Conservation (phyloP, 169 alveolate species). For the Cryptosporidium baileyi region DNA sequence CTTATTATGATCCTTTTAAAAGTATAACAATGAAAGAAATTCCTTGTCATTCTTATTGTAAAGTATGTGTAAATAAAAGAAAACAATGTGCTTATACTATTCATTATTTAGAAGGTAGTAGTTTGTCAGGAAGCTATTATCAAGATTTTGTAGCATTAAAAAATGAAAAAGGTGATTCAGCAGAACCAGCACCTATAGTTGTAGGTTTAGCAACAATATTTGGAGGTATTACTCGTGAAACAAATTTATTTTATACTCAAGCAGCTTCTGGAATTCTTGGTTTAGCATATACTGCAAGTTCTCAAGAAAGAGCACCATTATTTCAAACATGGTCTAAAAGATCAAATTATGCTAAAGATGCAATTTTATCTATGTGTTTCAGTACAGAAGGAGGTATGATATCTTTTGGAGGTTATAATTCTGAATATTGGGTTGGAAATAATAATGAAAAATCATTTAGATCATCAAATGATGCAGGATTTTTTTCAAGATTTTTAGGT, state of each 20-base stretch:
- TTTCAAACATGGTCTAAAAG: conserved; percentile 57
- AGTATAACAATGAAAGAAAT: conserved; percentile 39
- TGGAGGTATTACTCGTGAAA: conserved; percentile 66
- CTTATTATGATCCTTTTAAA: conserved; percentile 57
- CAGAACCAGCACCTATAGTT: conserved; percentile 48
- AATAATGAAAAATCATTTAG: conserved; percentile 30
- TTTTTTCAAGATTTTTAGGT: conserved; percentile 8
- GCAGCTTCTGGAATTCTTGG: conserved; percentile 71
- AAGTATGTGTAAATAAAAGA: conserved; percentile 32
- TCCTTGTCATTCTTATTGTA: conserved; percentile 59
- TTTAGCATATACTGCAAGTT: conserved; percentile 48
- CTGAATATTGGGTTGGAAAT: conserved; percentile 42
- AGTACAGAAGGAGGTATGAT: conserved; percentile 68
- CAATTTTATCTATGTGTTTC: conserved; percentile 56
- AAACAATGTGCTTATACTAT: conserved; percentile 62
- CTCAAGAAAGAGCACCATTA: conserved; percentile 65
- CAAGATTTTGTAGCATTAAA: conserved; percentile 56
- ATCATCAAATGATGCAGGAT: background rate
- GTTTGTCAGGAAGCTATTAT: conserved; percentile 58
- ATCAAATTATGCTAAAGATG: conserved; percentile 34
- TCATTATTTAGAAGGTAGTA: conserved; percentile 58
- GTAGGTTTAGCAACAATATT: conserved; percentile 54
- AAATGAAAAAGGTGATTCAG: conserved; percentile 39
- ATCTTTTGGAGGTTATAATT: conserved; percentile 61
- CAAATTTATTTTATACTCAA: conserved; percentile 46